phyloP scores from a whole-genome alignment of 768 basidiomycete genomes.

The Rhodotorula graminis region DNA sequence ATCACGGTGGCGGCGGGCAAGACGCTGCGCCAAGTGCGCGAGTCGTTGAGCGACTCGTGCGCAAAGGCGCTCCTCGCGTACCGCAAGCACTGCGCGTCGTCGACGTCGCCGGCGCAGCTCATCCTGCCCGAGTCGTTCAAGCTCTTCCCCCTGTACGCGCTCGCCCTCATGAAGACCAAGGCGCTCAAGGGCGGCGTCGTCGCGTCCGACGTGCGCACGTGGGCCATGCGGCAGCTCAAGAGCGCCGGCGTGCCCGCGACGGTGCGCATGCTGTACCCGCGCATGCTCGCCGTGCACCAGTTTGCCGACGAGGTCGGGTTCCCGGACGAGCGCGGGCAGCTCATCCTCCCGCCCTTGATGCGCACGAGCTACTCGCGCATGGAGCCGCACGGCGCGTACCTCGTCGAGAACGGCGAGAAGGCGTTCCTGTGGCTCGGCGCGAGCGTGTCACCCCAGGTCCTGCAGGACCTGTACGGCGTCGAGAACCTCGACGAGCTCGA shows the following conservation, averaged over 20 bases:
- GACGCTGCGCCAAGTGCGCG: conserved; percentile 69
- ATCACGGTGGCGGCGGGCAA: conserved; percentile 60
- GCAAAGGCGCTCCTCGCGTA: conserved; percentile 78
- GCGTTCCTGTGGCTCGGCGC: conserved; percentile 87
- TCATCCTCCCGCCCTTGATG: conserved; percentile 71
- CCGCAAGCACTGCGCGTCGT: conserved; percentile 75
- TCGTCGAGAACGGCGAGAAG: conserved; percentile 83
- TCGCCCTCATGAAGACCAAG: conserved; percentile 81
- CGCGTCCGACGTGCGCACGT: conserved; percentile 88
- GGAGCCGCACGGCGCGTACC: conserved; percentile 85
- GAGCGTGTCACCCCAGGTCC: conserved; percentile 71
- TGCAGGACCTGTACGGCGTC: conserved; percentile 76
- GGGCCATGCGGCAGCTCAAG: conserved; percentile 69
- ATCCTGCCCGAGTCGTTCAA: conserved; percentile 92
- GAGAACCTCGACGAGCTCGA: conserved; percentile 71
- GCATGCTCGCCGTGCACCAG: conserved; percentile 80
- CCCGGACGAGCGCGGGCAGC: conserved; percentile 59
- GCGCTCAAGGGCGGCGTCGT: conserved; percentile 89
- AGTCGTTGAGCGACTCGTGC: conserved; percentile 76
- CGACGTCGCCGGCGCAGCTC: conserved; percentile 74
- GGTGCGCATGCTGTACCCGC: conserved; percentile 79
- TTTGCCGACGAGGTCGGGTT: conserved; percentile 66
- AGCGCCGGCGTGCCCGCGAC: conserved; percentile 64
- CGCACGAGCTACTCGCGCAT: conserved; percentile 77
- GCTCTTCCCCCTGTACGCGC: conserved; percentile 70